phyloP scores from a whole-genome alignment of 345 rosid species.

The Adansonia digitata region DNA sequence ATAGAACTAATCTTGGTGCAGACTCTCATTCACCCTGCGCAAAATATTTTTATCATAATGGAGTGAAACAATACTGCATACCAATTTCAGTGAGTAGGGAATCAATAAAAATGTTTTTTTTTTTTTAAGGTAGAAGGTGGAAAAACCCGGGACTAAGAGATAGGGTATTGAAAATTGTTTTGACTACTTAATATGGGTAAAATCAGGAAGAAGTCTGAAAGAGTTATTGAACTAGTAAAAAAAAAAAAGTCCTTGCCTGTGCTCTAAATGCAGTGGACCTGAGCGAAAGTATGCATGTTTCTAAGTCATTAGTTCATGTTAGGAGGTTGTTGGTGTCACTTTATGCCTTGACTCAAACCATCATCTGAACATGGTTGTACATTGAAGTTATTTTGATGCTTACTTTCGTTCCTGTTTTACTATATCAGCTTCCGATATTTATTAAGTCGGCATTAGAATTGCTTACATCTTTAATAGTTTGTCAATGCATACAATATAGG shows the following conservation, averaged over 20 bases:
- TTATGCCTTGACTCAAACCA: not conserved
- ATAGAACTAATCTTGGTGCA: not conserved
- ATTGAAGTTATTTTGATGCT: not conserved
- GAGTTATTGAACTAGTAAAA: not conserved
- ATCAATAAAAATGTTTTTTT: not conserved
- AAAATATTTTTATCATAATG: not conserved
- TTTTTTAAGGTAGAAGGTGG: not conserved
- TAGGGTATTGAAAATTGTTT: not conserved
- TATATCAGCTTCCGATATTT: not conserved
- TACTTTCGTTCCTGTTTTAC: not conserved
- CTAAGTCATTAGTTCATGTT: not conserved
- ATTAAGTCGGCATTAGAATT: not conserved
- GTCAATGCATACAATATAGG: slow-evolving; percentile 40
- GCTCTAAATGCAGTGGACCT: not conserved
- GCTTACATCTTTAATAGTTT: not conserved
- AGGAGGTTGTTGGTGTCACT: not conserved
- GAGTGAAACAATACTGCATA: not conserved
- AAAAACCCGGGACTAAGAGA: not conserved
- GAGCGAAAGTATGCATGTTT: not conserved
- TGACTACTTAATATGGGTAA: not conserved
- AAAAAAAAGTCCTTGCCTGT: not conserved
- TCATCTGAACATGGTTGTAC: not conserved
- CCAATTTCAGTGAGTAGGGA: not conserved
- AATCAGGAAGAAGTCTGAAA: not conserved
- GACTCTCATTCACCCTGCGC: not conserved